Conservation (phyloP, 2,329 filamentous ascomycete genomes). For the Clarireedia sp. region DNA sequence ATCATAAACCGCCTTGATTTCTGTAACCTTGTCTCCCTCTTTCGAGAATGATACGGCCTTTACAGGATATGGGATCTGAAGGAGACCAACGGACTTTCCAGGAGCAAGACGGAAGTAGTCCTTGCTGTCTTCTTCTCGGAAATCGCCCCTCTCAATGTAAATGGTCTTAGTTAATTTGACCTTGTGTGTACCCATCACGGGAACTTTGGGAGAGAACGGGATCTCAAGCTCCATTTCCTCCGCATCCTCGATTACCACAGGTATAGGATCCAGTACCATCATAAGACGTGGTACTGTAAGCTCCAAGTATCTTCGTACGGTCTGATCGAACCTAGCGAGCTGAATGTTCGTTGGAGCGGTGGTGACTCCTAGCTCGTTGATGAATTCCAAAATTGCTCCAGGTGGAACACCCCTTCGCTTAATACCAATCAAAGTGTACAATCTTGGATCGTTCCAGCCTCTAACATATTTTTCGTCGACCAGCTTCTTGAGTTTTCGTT, state of each 20-base stretch:
- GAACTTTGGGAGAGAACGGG: conserved; percentile 77
- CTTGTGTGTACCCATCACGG: conserved; percentile 54
- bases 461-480: conserved; percentile 72
- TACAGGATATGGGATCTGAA: conserved; percentile 63
- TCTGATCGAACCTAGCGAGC: conserved; percentile 75
- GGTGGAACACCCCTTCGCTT: conserved; percentile 80
- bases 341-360: conserved; percentile 74
- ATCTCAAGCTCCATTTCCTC: conserved; percentile 61
- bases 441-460: conserved; percentile 83
- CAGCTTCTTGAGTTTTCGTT: conserved; percentile 73
- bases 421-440: conserved; percentile 81
- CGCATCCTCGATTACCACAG: conserved; percentile 72
- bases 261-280: conserved; percentile 80
- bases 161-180: conserved; percentile 65
- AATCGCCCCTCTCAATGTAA: conserved; percentile 78
- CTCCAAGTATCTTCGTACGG: conserved; percentile 79
- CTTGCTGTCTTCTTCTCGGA: conserved; percentile 62
- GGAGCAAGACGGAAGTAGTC: conserved; percentile 75
- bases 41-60: conserved; percentile 65
- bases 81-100: conserved; percentile 64
- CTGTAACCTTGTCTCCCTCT: conserved; percentile 50
- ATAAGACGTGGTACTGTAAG: conserved; percentile 80
- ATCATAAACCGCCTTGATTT: conserved; percentile 60
- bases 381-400: conserved; percentile 79
- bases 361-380: conserved; percentile 86